phyloP scores from a whole-genome alignment of 2,329 filamentous ascomycete genomes.

The Claviceps citrina region DNA sequence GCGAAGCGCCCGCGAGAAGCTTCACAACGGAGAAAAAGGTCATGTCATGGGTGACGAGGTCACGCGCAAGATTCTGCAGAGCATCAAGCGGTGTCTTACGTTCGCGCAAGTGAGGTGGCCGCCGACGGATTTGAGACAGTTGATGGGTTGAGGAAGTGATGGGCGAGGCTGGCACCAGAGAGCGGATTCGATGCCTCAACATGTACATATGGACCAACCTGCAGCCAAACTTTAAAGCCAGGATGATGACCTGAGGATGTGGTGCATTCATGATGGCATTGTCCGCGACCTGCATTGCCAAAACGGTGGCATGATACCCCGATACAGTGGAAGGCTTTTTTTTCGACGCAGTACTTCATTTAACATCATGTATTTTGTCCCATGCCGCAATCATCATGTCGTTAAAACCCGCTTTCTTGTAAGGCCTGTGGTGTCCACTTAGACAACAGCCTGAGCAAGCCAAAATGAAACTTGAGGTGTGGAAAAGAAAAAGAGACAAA shows the following conservation, averaged over 20 bases:
- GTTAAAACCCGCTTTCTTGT: too few species aligned
- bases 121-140: slow-evolving; percentile 75
- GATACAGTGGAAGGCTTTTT: too few species aligned
- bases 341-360: too few species aligned
- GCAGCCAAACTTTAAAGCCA: too few species aligned
- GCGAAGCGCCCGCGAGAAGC: slow-evolving; percentile 83
- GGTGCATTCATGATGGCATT: not conserved
- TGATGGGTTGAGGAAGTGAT: slow-evolving; percentile 59
- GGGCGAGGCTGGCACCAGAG: too few species aligned
- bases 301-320: not conserved
- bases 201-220: too few species aligned
- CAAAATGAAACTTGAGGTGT: too few species aligned
- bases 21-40: slow-evolving; percentile 74
- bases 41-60: slow-evolving; percentile 96
- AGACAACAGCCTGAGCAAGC: too few species aligned
- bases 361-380: too few species aligned
- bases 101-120: slow-evolving; percentile 97
- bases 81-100: slow-evolving; percentile 89
- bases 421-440: too few species aligned
- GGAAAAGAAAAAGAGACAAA: not conserved
- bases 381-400: too few species aligned
- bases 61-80: slow-evolving; percentile 90
- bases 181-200: too few species aligned
- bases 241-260: not conserved
- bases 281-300: not conserved